A percentile compares a stretch with the other conserved stretches of the same genome.
Conservation (phyloP, 805 yeast species). For the Starmerella gropengiesseri region DNA sequence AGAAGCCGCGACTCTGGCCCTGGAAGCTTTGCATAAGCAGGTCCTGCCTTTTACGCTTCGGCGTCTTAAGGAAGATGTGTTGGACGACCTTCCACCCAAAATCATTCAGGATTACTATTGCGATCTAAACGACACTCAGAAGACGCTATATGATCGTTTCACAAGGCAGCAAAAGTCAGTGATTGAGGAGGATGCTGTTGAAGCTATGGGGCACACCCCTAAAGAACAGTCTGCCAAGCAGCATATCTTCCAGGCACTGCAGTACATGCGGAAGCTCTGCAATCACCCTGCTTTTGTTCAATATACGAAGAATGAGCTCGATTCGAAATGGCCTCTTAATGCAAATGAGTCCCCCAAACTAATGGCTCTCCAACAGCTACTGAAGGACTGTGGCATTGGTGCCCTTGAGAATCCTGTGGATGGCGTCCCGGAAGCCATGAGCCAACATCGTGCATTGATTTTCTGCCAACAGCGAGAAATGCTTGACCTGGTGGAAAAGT, state of each 20-base stretch:
- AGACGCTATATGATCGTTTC: constrained; percentile 77
- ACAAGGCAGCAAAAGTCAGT: constrained; percentile 69
- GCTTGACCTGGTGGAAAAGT: constrained; percentile 93
- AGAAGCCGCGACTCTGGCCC: constrained; percentile 91
- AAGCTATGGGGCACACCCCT: constrained; percentile 7
- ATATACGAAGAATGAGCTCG: constrained; percentile 53
- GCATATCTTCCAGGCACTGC: constrained; percentile 94
- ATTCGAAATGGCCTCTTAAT: constrained; percentile 55
- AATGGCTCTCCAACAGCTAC: constrained; percentile 63
- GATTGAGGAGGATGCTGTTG: constrained; percentile 31
- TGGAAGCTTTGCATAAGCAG: constrained; percentile 92
- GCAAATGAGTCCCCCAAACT: constrained; percentile 86
- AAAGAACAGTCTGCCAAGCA: constrained; percentile 48
- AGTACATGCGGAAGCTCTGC: constrained; percentile 92
- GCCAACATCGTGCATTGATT: constrained; percentile 89
- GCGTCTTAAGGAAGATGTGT: constrained; percentile 89
- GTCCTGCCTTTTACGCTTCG: constrained; percentile 93
- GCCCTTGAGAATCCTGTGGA: constrained; percentile 17
- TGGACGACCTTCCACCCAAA: constrained; percentile 94
- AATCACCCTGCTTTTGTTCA: constrained; percentile 91
- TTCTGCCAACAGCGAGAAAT: constrained; percentile 96
- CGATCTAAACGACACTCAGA: constrained; percentile 84
- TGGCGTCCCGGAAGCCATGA: constrained; percentile 51
- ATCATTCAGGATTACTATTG: constrained; percentile 97
- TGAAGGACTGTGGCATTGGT: constrained; percentile 90